These are phyloP conservation scores for Zalaria obscura DNA, from an alignment of 2,329 filamentous ascomycete genomes.

Conservation along the genomic window DNA sequence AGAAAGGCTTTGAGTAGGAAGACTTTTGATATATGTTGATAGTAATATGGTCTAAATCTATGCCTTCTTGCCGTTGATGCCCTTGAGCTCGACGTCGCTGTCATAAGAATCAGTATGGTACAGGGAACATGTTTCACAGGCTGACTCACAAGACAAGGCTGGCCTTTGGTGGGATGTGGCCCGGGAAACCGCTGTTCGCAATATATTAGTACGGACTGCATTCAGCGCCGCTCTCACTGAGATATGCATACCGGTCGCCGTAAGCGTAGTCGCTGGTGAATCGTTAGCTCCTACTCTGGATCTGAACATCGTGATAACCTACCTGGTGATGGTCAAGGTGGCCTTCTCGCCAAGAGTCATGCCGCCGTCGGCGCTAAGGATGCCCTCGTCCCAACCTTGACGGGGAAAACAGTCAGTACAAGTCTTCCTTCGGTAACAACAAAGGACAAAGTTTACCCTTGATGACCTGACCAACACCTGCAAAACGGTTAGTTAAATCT, in stretches of 20 bases:
- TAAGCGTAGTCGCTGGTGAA: conserved; percentile 48
- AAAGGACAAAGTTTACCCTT: conserved; percentile 43
- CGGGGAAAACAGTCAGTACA: conserved; percentile 1
- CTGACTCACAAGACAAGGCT: conserved; percentile 67
- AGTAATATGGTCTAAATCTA: conserved; percentile 9
- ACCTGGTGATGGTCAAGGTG: conserved; percentile 68
- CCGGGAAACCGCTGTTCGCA: conserved; percentile 47
- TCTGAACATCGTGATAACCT: conserved; percentile 19
- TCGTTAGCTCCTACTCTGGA: conserved; percentile 5
- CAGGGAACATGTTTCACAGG: background rate
- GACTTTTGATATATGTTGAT: too few species aligned
- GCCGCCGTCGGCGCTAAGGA: conserved; percentile 35
- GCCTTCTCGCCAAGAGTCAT: conserved; percentile 92
- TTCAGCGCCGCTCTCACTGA: conserved; percentile 10
- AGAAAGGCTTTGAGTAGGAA: too few species aligned
- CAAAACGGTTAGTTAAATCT: too few species aligned
- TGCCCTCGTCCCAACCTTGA: conserved; percentile 50
- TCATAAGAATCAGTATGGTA: conserved; percentile 3
- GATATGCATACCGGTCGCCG: conserved; percentile 39
- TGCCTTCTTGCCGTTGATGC: conserved; percentile 38
- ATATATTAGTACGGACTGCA: conserved; percentile 25
- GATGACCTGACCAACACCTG: conserved; percentile 64
- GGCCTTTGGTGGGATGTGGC: conserved; percentile 61
- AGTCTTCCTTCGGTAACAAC: background rate
- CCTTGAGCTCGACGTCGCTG: conserved; percentile 57